Evolutionary conservation across 140 eudicot species (phyloP).

Genomic region (Flaveria floridana): DNA sequence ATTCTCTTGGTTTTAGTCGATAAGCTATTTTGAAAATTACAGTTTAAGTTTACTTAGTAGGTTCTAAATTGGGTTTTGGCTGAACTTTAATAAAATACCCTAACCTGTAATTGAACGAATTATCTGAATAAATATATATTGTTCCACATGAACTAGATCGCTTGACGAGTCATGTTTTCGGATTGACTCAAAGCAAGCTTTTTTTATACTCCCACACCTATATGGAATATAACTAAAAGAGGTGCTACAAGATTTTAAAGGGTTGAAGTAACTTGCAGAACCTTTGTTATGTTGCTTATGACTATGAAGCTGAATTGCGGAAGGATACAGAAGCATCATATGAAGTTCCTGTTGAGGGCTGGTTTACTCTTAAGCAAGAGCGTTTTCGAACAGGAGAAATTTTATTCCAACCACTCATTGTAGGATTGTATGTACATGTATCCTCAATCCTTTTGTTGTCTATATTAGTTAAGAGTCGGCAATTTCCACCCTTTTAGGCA

Average conservation of each 20-base stretch:
- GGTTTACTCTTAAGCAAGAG: constrained; percentile 79
- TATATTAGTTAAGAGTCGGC: constrained; percentile 1
- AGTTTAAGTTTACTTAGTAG: too few relatives aligned
- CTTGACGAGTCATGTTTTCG: too few relatives aligned
- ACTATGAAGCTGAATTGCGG: constrained; percentile 75
- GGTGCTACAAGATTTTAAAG: too few relatives aligned
- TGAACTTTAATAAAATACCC: too few relatives aligned
- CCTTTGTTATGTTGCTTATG: constrained; percentile 84
- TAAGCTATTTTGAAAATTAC: not conserved
- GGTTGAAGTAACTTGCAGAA: constrained; percentile 51
- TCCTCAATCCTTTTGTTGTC: constrained; percentile 28
- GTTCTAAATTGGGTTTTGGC: too few relatives aligned
- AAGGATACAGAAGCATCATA: constrained; percentile 71
- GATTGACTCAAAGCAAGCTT: too few relatives aligned
- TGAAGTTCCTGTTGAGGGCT: constrained; percentile 62
- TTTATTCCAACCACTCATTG: constrained; percentile 82
- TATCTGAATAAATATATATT: too few relatives aligned
- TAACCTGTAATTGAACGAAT: too few relatives aligned
- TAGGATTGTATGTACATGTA: constrained; percentile 75
- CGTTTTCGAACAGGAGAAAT: constrained; percentile 94
- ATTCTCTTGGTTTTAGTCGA: not conserved
- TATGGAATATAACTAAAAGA: too few relatives aligned
- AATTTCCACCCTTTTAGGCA: not conserved
- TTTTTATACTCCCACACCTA: too few relatives aligned
- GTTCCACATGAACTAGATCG: too few relatives aligned